Percentiles rank a stretch among this genome's conserved stretches.
Conservation (phyloP, 768 basidiomycete genomes). For the Suillus occidentalis region DNA sequence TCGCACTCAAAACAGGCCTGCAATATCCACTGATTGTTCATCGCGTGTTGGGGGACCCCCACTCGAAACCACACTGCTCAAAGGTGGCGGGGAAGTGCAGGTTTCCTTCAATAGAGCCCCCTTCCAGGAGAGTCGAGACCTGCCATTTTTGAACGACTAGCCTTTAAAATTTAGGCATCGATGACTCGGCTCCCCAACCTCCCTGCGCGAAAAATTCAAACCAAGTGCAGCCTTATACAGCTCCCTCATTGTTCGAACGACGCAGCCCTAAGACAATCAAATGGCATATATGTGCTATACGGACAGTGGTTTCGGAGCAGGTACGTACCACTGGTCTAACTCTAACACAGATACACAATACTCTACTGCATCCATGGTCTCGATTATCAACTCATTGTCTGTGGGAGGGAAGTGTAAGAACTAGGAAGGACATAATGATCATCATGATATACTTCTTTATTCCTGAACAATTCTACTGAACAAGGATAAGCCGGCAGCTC, state of each 20-base stretch:
- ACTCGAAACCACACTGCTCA: neutral
- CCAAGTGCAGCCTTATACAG: neutral
- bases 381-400: neutral
- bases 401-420: neutral
- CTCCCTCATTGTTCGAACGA: neutral
- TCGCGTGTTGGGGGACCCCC: neutral
- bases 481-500: slow-evolving; percentile 7
- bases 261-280: neutral
- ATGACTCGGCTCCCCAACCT: neutral
- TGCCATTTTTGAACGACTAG: neutral
- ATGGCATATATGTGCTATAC: neutral
- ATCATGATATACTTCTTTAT: neutral
- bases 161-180: neutral
- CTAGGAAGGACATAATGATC: neutral
- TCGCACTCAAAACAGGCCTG: neutral
- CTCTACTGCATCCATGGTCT: neutral
- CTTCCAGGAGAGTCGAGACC: neutral
- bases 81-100: neutral
- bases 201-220: neutral
- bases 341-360: neutral
- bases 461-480: neutral
- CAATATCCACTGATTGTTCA: neutral
- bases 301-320: neutral
- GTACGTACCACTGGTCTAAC: neutral
- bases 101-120: neutral